These are phyloP conservation scores for Mrakia blollopis DNA, from an alignment of 768 basidiomycete genomes.

Conservation along the genomic window DNA sequence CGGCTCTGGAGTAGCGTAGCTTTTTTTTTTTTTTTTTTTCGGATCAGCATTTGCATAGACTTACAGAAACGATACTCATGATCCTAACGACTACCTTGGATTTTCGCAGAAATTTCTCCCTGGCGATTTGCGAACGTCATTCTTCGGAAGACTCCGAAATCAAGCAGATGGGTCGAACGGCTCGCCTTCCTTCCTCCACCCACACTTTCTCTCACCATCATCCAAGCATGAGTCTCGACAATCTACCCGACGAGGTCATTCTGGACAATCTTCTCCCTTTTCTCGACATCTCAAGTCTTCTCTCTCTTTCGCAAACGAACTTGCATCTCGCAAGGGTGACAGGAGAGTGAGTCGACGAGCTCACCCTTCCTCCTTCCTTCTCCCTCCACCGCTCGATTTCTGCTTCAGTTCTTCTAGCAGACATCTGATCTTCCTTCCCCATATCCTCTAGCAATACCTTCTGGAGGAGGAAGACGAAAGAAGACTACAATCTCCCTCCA, in stretches of 20 bases:
- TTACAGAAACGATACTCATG: not conserved
- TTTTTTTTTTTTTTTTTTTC: not conserved
- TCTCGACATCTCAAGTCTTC: not conserved
- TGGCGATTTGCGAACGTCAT: not conserved
- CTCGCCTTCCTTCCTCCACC: not conserved
- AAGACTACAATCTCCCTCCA: slow-evolving; percentile 25
- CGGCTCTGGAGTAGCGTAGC: not conserved
- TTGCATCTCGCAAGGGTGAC: not conserved
- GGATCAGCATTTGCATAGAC: not conserved
- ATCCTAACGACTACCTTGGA: not conserved
- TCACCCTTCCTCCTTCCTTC: not conserved
- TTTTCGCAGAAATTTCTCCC: not conserved
- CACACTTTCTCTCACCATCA: not conserved
- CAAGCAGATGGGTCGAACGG: not conserved
- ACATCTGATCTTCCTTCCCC: not conserved
- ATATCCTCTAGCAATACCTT: slow-evolving; percentile 7
- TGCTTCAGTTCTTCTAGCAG: not conserved
- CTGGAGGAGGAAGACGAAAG: slow-evolving; percentile 4
- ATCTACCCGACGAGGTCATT: slow-evolving; percentile 23
- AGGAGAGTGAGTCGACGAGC: slow-evolving; percentile 15
- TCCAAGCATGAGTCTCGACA: slow-evolving; percentile 5
- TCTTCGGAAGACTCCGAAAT: not conserved
- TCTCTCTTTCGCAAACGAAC: slow-evolving; percentile 7
- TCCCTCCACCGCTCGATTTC: not conserved
- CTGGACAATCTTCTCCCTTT: slow-evolving; percentile 17